Evolutionary conservation across 225 moss, liverwort and hornwort species (phyloP), one percentile per base, ranked within the genome.

Genomic region (Rhytidiadelphus loreus): DNA sequence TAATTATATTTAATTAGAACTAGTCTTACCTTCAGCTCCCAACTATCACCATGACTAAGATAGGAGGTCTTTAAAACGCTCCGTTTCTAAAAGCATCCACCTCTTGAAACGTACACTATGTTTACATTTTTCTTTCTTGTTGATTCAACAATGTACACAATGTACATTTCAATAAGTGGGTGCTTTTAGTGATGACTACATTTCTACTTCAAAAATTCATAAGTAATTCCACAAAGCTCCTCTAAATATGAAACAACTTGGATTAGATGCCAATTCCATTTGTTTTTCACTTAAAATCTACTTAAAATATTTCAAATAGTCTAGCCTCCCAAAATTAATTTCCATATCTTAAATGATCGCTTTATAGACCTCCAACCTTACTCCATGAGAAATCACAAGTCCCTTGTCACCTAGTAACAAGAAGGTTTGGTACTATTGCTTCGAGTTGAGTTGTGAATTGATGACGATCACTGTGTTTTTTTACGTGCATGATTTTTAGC

Each of bases 111-210:
- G 33, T 16, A 64, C 1, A 64, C 17, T 17, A 32, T 1, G 16
- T 16, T 16, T 7, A 32, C 32, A 63, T 32, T 63, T 59, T 16
- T 63, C 32, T 63, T 32, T 61, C 2, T 61, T 15, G 1, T 29
- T 61, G 29, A 29, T 63, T 63, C 8, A 26, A 32, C 16, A 62
- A 62, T 30, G 2, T 61, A 7, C 30, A 71, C 26, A 43, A 28
- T 10, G 16, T 44, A 43, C 43, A 43, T 71, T 43, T 43, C 10
- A 72, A 3, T 3, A 69, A 12, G 69, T 69, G 24, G 39, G 4
- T 24, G 12, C 3, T 39, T 39, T n/a, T 23, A 22, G 24, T 13
- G 5, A 8, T 25, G 8, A 25, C 0, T 41, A 1, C 0, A 1
- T 25, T 70, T 70, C 8, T 15, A 70, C 41, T 70, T 41, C 25